Conservation (phyloP, 1,284 basidiomycete species). For the Sporisorium graminicola region DNA sequence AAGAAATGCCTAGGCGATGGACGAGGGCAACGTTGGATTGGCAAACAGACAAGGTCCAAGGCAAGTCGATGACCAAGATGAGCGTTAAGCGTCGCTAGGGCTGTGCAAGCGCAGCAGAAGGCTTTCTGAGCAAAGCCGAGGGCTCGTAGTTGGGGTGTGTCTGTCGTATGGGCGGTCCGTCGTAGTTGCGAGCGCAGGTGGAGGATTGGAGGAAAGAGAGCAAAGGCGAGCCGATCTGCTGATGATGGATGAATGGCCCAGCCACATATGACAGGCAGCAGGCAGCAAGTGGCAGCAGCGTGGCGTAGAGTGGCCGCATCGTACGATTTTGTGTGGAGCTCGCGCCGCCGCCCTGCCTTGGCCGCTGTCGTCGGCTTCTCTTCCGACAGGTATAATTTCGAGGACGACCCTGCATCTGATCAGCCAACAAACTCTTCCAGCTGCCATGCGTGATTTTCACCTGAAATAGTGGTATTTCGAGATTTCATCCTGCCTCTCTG, state of each 20-base stretch:
- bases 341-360: neutral
- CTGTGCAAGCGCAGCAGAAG: constrained; percentile 4
- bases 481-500: too few species aligned
- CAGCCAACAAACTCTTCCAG: neutral
- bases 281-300: neutral
- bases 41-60: neutral
- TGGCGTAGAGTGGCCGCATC: constrained; percentile 17
- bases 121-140: neutral
- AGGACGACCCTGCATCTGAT: constrained; percentile 4
- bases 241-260: neutral
- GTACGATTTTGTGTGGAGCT: constrained; percentile 38
- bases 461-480: neutral
- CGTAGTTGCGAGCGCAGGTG: neutral
- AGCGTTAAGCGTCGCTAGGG: neutral
- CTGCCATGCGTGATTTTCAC: neutral
- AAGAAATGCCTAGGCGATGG: neutral
- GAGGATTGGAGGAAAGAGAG: neutral
- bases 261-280: neutral
- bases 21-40: neutral
- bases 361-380: neutral
- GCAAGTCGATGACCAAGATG: neutral
- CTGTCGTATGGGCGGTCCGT: neutral
- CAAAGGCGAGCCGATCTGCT: neutral
- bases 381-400: constrained; percentile 3
- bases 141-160: neutral